Base-by-base conservation (phyloP, 257 asterid genomes). In the Nicotiana sylvestris region DNA sequence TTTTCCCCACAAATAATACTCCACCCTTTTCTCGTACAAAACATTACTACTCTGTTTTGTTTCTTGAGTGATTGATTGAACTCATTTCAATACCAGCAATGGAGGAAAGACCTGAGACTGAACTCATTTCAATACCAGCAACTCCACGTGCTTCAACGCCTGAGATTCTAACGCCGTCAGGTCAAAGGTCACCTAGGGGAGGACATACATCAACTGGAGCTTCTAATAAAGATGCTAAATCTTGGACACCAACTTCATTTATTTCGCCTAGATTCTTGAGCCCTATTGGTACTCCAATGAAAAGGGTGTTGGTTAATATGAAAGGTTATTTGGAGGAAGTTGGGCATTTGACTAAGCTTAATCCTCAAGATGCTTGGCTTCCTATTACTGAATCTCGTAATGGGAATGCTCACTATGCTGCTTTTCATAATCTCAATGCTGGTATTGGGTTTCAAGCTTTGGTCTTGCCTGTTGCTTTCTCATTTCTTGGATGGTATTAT, bases 291-390 rank as follows among this genome's bases (percentile, higher is more conserved):
- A 96, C 99, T 1, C 99, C 99, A 8, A 94, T 96, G 98, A 94
- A 96, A 55, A 93, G 93, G 87, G 99, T 94, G 53, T 84, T 96
- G 82, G 86, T 93, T 1, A 96, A 96, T 55, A 96, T 96, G 99
- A 96, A 96, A 81, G 93, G 98, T 0, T 96, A 96, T 35, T 85
- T 96, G 85, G 99, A 96, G 86, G 99, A 96, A 77, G 93, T 96
- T 49, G 99, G 99, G 4, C 99, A 96, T 56, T 86, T 96, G 82
- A 96, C 99, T 2, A 96, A 96, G 89, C 94, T 96, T 3, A 96
- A 96, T 77, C 99, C 99, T 0, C 98, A 96, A 70, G 99, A 96
- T 82, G 98, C 99, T 62, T 96, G 99, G 99, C 98, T 96, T 81
- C 99, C 99, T 4, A 94, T 96, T 39, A 96, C 99, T 6, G 99